phyloP scores from a whole-genome alignment of 169 alveolate genomes.

The Amoebophrya sp. region DNA sequence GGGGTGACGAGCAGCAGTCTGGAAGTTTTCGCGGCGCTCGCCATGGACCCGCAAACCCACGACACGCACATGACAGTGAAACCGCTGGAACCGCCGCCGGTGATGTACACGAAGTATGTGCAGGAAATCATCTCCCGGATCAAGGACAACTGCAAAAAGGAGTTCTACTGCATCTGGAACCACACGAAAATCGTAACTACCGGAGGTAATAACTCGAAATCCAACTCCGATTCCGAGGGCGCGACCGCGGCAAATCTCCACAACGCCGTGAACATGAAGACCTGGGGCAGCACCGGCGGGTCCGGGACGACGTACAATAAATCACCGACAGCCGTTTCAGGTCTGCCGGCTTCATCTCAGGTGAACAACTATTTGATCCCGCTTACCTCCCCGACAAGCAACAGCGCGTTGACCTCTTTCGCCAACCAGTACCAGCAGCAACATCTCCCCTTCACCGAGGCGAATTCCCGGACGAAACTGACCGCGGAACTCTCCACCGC shows the following conservation, averaged over 20 bases:
- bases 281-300: too few species aligned
- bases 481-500: conserved; percentile 52
- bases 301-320: too few species aligned
- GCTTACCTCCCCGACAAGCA: too few species aligned
- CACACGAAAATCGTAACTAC: neutral
- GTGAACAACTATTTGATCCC: too few species aligned
- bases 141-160: neutral
- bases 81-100: neutral
- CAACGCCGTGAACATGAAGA: too few species aligned
- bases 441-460: too few species aligned
- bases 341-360: too few species aligned
- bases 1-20: conserved; percentile 68
- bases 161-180: conserved; percentile 42
- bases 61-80: conserved; percentile 23
- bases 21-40: conserved; percentile 61
- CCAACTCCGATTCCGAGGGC: conserved; percentile 48
- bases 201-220: too few species aligned
- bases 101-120: neutral
- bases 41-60: neutral
- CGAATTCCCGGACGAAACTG: conserved; percentile 57
- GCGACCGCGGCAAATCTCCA: too few species aligned
- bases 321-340: too few species aligned
- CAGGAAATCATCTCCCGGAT: conserved; percentile 15
- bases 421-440: too few species aligned
- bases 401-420: too few species aligned